Evolutionary conservation across 768 basidiomycete species (phyloP), one percentile per base, ranked within the genome.

Genomic region (Gelatoporia subvermispora): DNA sequence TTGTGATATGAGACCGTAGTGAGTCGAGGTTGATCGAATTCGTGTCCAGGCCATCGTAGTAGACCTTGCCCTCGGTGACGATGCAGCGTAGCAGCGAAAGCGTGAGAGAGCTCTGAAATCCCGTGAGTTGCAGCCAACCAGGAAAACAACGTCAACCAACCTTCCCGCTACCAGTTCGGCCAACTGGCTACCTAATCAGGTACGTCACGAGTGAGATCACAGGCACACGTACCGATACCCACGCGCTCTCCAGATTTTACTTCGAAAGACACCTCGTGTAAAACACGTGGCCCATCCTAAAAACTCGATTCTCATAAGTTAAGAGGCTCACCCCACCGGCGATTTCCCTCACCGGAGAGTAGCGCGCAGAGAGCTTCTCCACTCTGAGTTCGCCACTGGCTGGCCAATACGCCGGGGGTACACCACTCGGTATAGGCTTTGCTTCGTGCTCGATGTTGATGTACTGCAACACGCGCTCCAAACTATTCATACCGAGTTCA

Each of bases 391-490:
- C 65, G 1, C 82, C 82, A 24, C 75, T 76, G 1, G 81, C 69
- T 3, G 82, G 82, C 82, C 82, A 84, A 48, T 80, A 76, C 0
- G 82, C 81, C 4, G 82, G 80, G 3, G 82, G 82, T 16, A 71
- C 59, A 3, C 74, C 73, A 7, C 64, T 51, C 23, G 62, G 52
- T 0, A 67, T 68, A 0, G 72, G 53, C 44, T 68, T 65, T 0
- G 72, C 70, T 58, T 84, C 81, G 49, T 78, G 77, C 43, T 80
- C 79, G 37, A 80, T 77, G 17, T 68, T 62, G 28, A 82, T 60
- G 56, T 81, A 82, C 39, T 74, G 75, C 41, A 75, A 67, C 38
- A 82, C 70, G 38, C 81, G 72, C 58, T 79, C 73, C 41, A 76
- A 48, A 49, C 76, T 74, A 43, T 51, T 43, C 35, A 45, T 43